phyloP scores from a whole-genome alignment of 1,284 basidiomycete species.

The Exsudoporus floridanus region DNA sequence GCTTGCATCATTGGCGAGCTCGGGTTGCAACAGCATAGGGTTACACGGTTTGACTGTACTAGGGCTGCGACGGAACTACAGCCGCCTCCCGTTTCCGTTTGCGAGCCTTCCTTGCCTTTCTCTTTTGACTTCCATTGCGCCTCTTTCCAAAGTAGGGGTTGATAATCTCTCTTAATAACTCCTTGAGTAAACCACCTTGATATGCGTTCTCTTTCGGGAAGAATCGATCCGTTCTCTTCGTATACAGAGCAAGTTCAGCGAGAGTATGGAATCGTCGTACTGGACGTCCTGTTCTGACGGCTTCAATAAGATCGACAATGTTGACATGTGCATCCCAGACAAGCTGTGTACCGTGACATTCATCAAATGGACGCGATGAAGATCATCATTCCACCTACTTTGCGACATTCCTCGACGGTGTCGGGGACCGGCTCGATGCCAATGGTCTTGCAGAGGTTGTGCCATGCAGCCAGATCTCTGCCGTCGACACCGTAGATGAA shows the following conservation, averaged over 20 bases:
- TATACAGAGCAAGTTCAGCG: conserved; percentile 38
- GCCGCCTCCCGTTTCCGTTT: conserved; percentile 8
- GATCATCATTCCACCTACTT: conserved; percentile 15
- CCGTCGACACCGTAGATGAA: conserved; percentile 32
- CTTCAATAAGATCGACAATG: conserved; percentile 39
- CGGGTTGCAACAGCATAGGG: not conserved
- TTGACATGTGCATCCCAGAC: conserved; percentile 38
- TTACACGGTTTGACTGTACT: conserved; percentile 3
- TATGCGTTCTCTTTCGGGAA: conserved; percentile 40
- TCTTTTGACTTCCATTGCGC: conserved; percentile 24
- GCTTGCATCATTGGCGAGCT: not conserved
- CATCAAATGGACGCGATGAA: not conserved
- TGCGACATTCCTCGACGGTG: conserved; percentile 24
- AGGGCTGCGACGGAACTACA: not conserved
- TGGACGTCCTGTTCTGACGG: conserved; percentile 3
- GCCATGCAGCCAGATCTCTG: conserved; percentile 34
- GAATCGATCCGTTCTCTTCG: conserved; percentile 29
- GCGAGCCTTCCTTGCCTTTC: conserved; percentile 15
- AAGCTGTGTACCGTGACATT: conserved; percentile 14
- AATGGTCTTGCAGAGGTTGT: conserved; percentile 25
- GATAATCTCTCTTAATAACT: conserved; percentile 33
- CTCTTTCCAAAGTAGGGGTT: conserved; percentile 18
- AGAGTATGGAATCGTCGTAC: conserved; percentile 31
- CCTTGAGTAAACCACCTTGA: conserved; percentile 41
- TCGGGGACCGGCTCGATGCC: conserved; percentile 25